Base-by-base conservation (phyloP, 371 early-diverging fungal species). In the Haplosporangium sp. region DNA sequence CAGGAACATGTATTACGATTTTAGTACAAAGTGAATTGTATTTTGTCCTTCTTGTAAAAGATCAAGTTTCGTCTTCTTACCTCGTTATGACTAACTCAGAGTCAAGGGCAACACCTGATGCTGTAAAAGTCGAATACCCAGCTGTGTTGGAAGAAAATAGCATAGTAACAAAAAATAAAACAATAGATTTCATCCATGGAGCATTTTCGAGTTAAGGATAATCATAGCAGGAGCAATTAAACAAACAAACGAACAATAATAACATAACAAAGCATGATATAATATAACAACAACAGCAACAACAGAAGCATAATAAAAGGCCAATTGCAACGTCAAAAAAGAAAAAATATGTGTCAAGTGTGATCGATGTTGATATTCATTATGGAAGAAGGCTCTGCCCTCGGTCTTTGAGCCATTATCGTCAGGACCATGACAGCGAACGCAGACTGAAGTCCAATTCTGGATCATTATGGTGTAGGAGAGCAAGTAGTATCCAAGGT, bases 381-480 rank as follows among this genome's bases (percentile, higher is more conserved):
- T 81, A 48, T 81, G 82, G 60, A 81, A 81, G 63, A 81, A 81
- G 63, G 82, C 75, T 4, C 82, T 45, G 82, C 82, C 82, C 35
- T 81, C 75, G 20, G 82, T 75, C 67, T 81, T 81, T 57, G 64
- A 47, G 55, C 82, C 82, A 45, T 47, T 63, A 17, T 69, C 69
- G 60, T 81, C 82, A 10, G 82, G 75, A 15, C 82, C 82, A 38
- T 75, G 75, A 57, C 75, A 81, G 39, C 82, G 82, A 37, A 81
- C 82, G n/a, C 82, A 81, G 44, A 81, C 82, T 7, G 82, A 71
- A 0, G 82, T 59, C 82, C 82, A 81, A 53, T 81, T 74, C 58
- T 75, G 75, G 75, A 81, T 81, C 82, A 81, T 77, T n/a, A n/a
- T 35, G 57, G 50, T 48, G 35, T 27, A n/a, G 53, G 19, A 11